A percentile compares a stretch with the other conserved stretches of the same genome.
Evolutionary conservation across 1,284 basidiomycete genomes (phyloP).

Genomic region (Puccinia novopanici): DNA sequence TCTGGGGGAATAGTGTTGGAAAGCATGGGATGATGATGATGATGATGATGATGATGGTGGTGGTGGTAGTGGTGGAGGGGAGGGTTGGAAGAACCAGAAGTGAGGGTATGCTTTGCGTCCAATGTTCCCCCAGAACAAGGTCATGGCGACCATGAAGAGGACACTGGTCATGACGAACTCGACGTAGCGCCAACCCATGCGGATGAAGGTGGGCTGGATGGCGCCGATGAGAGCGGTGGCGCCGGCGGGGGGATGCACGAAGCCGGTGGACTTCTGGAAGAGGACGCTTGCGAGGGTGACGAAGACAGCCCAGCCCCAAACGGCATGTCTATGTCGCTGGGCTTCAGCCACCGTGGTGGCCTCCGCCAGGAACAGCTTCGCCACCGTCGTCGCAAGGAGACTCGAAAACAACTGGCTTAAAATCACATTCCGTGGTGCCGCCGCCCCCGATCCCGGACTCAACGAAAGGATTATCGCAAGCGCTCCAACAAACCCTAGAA

Average conservation of each 20-base stretch:
- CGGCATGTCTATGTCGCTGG: neutral
- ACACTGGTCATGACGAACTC: slow-evolving; percentile 18
- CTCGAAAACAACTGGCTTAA: slow-evolving; percentile 27
- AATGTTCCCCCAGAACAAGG: slow-evolving; percentile 35
- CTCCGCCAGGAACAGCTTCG: slow-evolving; percentile 14
- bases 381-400: slow-evolving; percentile 13
- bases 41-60: no score
- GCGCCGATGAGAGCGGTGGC: slow-evolving; percentile 26
- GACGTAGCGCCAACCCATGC: slow-evolving; percentile 37
- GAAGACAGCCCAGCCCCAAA: slow-evolving; percentile 16
- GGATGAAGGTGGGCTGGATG: slow-evolving; percentile 28
- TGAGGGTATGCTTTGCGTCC: slow-evolving; percentile 32
- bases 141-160: neutral
- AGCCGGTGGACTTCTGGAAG: neutral
- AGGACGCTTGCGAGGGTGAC: neutral
- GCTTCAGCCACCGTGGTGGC: neutral
- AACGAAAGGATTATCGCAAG: slow-evolving; percentile 23
- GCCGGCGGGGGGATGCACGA: slow-evolving; percentile 39
- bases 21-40: no score
- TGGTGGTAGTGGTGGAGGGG: neutral
- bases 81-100: slow-evolving; percentile 27
- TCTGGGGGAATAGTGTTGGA: neutral
- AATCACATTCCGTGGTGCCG: slow-evolving; percentile 22
- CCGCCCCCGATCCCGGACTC: slow-evolving; percentile 20
- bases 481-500: slow-evolving; percentile 36